Evolutionary conservation across 2,329 filamentous ascomycete species (phyloP), one percentile per base, ranked within the genome.

Genomic region (Trichoderma simmonsii): DNA sequence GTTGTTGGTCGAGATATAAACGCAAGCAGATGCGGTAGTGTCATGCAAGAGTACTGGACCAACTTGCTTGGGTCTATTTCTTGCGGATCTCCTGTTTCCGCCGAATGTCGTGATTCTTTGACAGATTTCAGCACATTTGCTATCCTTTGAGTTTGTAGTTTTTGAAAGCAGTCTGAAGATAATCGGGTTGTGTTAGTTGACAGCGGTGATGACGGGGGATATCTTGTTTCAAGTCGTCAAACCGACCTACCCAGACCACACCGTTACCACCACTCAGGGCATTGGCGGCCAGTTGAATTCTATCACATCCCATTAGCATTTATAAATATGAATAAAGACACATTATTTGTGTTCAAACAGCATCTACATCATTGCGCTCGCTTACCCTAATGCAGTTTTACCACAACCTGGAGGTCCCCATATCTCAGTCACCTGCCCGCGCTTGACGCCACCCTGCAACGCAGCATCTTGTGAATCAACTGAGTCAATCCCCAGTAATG

Each of bases 361-460:
- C 9, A 51, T 51, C n/a, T 51, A 51, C 9, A 51, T 32, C 32
- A 69, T 12, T 51, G n/a, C 15, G 3, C 11, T 32, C 36, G 54
- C 65, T 57, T 59, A 95, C 92, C 91, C 92, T 76, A 98, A 84
- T 14, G 91, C 86, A 4, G 94, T 97, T 85, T 97, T 98, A 34
- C 95, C 95, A 30, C 89, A 89, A 2, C 94, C 95, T 9, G 93
- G 92, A 12, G 95, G 94, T 0, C 95, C 95, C 88, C 93, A 97
- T 64, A 97, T 83, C 81, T 98, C 95, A 4, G 92, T 93, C 56
- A 97, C 86, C 79, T 94, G 92, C 15, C 94, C 93, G 71, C 90
- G 89, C 73, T 87, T 87, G 62, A 97, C 85, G 4, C 94, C 94
- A 21, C 87, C 86, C 69, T 73, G 75, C 11, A 65, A 70, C 34